These are phyloP conservation scores for Paxillus rubicundulus DNA, from an alignment of 768 basidiomycete genomes.

Conservation along the genomic window DNA sequence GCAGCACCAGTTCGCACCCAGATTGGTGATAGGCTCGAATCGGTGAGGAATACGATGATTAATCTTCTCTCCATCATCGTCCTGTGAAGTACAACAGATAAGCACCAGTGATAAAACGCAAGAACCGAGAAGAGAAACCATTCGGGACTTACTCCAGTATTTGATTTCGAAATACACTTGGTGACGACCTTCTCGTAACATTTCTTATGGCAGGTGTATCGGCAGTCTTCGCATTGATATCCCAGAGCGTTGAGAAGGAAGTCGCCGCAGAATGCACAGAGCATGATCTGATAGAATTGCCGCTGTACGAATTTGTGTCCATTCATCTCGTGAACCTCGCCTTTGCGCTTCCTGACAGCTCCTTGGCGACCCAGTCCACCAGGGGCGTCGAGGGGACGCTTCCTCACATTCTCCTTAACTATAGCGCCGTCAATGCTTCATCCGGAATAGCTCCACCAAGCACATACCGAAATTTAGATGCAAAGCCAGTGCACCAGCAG, in stretches of 20 bases:
- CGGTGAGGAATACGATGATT: constrained; percentile 99
- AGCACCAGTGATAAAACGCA: constrained; percentile 1
- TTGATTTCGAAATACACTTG: constrained; percentile 98
- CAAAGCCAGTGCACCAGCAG: constrained; percentile 88
- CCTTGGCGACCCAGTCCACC: constrained; percentile 96
- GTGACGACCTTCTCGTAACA: constrained; percentile 99
- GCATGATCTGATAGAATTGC: constrained; percentile 98
- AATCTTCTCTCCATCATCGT: constrained; percentile 97
- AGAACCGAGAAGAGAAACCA: neutral
- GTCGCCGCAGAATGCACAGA: constrained; percentile 97
- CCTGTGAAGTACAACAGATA: constrained; percentile 42
- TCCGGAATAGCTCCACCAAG: neutral
- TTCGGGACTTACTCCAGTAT: constrained; percentile 70
- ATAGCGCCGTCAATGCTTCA: constrained; percentile 7
- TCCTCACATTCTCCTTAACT: constrained; percentile 99
- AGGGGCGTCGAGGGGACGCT: constrained; percentile 88
- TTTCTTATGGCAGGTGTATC: constrained; percentile 98
- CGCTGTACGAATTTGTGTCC: constrained; percentile 97
- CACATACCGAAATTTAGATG: constrained; percentile 88
- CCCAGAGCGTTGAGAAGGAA: constrained; percentile 96
- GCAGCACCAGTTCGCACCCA: constrained; percentile 99
- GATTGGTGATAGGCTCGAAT: constrained; percentile 94
- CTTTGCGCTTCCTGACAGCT: constrained; percentile 96
- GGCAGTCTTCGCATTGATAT: constrained; percentile 99
- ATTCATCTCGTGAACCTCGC: constrained; percentile 98